Percentiles rank a stretch among this genome's conserved stretches.
Evolutionary conservation across 345 rosid genomes (phyloP).

Genomic region (Euphorbia peplus): DNA sequence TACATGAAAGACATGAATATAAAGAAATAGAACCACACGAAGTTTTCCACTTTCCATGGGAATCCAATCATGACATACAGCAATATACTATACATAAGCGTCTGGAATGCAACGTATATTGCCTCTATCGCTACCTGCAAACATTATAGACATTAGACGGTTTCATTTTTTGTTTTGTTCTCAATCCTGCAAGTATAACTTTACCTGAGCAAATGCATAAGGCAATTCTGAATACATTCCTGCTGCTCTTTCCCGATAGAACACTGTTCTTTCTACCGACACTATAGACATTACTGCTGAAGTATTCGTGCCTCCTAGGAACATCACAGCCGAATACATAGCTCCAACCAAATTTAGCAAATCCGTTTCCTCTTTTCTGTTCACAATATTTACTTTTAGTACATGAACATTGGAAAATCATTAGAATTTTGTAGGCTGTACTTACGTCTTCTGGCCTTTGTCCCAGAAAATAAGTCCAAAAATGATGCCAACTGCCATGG

Average conservation of each 20-base stretch:
- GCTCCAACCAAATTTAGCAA: constrained; percentile 21
- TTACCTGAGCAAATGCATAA: constrained; percentile 26
- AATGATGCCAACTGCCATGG: constrained; percentile 15
- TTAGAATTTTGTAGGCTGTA: too few species aligned
- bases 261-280: constrained; percentile 20
- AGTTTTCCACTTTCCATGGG: constrained; percentile 20
- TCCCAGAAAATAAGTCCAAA: constrained; percentile 28
- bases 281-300: constrained; percentile 18
- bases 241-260: constrained; percentile 28
- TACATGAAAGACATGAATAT: constrained; percentile 33
- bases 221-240: constrained; percentile 28
- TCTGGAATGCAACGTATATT: constrained; percentile 28
- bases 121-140: constrained; percentile 35
- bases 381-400: too few species aligned
- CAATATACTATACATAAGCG: constrained; percentile 21
- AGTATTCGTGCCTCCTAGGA: constrained; percentile 23
- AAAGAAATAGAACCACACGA: constrained; percentile 35
- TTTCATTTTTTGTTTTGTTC: neutral
- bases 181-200: too few species aligned
- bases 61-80: constrained; percentile 31
- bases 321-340: constrained; percentile 20
- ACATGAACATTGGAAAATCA: too few species aligned
- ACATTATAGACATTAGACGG: neutral
- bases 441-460: constrained; percentile 22
- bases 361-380: constrained; percentile 18